Evolutionary conservation across 2,329 filamentous ascomycete genomes (phyloP), one percentile per base, ranked within the genome.

Genomic region (Emericellopsis atlantica): DNA sequence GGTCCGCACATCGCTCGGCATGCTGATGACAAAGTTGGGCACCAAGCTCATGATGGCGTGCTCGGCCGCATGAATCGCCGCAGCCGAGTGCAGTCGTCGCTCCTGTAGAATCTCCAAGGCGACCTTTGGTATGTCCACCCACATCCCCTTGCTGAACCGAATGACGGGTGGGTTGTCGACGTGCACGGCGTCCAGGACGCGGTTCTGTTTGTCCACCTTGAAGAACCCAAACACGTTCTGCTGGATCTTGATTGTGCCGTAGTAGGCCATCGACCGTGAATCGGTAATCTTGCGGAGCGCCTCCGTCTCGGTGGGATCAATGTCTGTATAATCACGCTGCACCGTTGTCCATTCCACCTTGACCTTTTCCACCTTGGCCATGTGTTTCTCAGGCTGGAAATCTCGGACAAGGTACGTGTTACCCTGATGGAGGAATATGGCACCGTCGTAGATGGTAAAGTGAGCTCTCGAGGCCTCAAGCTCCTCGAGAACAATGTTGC

Each of bases 351-450:
- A 98, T 54, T 95, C 87, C 23, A 96, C 89, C 47, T 84, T 84
- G 39, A 95, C 90, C 44, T 77, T 76, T 59, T 92, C 82, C 4
- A 98, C 92, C 48, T 84, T 84, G 5, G 92, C 92, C 49, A 95
- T 80, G 53, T 80, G 81, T 45, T 74, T 74, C 29, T 92, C 85
- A 1, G 84, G 81, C 46, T 76, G 76, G 53, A 96, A 89, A 51
- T 96, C 88, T 50, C 87, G 84, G 40, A 98, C 85, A 3, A 96
- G 72, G 54, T 95, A 98, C 2, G 82, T 90, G 47, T 79, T 79
- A n/a, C 92, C 92, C 62, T 98, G 92, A 52, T 98, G 92, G 5
- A 98, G 69, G 63, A 94, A 98, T 46, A 98, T 95, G 36, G 87
- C 92, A 11, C 92, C 92, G 57, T 96, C 90, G 59, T 98, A 98